Conservation (phyloP, 495 filamentous ascomycete genomes). For the Aspergillus haitiensis region DNA sequence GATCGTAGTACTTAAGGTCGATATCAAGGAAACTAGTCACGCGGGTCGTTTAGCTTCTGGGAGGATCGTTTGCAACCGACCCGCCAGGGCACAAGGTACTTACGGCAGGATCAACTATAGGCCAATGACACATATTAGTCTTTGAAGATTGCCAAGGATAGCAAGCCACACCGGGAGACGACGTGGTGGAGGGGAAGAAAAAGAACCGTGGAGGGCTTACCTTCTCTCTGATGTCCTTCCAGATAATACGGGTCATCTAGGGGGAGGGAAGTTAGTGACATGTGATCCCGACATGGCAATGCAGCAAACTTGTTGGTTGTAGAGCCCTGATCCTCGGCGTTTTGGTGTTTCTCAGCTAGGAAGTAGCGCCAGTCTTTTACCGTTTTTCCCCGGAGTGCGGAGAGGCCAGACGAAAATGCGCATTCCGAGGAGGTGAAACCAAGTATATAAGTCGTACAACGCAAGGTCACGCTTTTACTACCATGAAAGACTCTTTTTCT, state of each 20-base stretch:
- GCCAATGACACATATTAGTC: conserved; percentile 11
- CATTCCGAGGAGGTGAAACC: conserved; percentile 23
- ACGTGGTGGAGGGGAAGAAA: conserved; percentile 16
- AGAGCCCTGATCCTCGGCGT: conserved; percentile 21
- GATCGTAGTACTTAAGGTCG: conserved; percentile 98
- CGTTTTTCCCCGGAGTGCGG: conserved; percentile 39
- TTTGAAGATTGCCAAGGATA: conserved; percentile 18
- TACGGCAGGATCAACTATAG: conserved; percentile 79
- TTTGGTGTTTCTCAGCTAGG: conserved; percentile 19
- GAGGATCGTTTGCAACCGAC: conserved; percentile 12
- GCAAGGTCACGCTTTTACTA: conserved; percentile 1
- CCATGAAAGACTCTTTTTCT: conserved; percentile 2
- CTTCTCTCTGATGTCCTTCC: conserved; percentile 97
- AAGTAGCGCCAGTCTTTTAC: conserved; percentile 23
- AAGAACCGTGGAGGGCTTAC: conserved; percentile 41
- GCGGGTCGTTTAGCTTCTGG: conserved; percentile 18
- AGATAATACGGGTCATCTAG: conserved; percentile 96
- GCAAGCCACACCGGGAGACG: conserved; percentile 9
- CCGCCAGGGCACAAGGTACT: too few species aligned
- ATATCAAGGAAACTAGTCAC: conserved; percentile 75
- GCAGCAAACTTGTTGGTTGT: conserved; percentile 18
- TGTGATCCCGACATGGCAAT: conserved; percentile 16
- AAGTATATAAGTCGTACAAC: conserved; percentile 33
- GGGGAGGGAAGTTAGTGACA: conserved; percentile 29
- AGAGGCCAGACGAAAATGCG: conserved; percentile 33